phyloP scores from a whole-genome alignment of 768 basidiomycete species.

The Kockovaella imperatae region DNA sequence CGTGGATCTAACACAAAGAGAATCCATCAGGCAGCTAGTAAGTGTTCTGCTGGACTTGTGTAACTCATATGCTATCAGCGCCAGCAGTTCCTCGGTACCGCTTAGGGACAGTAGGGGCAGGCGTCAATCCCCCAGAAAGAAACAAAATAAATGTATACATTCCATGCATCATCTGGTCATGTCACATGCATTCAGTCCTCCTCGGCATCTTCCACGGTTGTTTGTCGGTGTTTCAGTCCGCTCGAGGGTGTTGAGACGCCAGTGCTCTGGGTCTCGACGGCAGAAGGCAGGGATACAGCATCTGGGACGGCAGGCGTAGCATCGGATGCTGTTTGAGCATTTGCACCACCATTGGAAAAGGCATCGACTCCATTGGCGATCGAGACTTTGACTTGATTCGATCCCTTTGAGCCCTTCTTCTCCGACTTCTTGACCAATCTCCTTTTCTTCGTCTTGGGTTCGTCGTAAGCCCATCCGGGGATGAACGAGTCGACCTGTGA shows the following conservation, averaged over 20 bases:
- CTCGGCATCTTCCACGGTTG: slow-evolving; percentile 50
- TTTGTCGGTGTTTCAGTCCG: slow-evolving; percentile 35
- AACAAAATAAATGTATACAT: not conserved
- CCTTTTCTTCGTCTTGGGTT: slow-evolving; percentile 66
- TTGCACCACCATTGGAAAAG: not conserved
- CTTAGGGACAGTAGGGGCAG: not conserved
- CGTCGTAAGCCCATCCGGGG: slow-evolving; percentile 93
- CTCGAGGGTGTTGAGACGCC: slow-evolving; percentile 1
- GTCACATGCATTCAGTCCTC: slow-evolving; percentile 41
- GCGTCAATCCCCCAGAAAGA: not conserved
- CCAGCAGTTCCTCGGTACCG: slow-evolving; percentile 37
- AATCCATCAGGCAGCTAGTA: slow-evolving; percentile 73
- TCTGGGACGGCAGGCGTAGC: too few relatives aligned
- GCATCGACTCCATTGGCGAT: slow-evolving; percentile 1
- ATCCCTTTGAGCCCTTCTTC: too few relatives aligned
- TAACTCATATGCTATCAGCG: slow-evolving; percentile 12
- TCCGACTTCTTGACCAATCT: slow-evolving; percentile 13
- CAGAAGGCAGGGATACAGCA: slow-evolving; percentile 2
- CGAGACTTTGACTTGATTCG: too few relatives aligned
- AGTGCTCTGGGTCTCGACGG: not conserved
- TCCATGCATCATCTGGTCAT: not conserved
- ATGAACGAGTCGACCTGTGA: slow-evolving; percentile 89
- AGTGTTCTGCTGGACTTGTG: slow-evolving; percentile 38
- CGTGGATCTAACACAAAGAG: slow-evolving; percentile 67
- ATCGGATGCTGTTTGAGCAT: too few relatives aligned